These are phyloP conservation scores for Tetrahymena borealis DNA, from an alignment of 73 alveolate genomes.

Conservation along the genomic window DNA sequence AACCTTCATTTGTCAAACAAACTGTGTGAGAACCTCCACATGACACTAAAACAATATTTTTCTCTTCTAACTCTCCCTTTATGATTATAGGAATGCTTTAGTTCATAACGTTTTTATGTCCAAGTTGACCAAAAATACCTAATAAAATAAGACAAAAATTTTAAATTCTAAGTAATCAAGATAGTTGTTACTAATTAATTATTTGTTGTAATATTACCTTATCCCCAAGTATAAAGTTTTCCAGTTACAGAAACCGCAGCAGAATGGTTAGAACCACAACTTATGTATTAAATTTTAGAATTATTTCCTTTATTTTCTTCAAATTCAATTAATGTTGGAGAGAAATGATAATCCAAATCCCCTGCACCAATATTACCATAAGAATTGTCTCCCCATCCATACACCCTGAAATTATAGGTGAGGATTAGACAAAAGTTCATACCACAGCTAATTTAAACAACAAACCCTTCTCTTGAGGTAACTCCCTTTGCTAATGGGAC, in stretches of 20 bases:
- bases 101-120: background rate
- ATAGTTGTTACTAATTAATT: too few species aligned
- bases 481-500: background rate
- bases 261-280: background rate
- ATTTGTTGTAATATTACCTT: too few species aligned
- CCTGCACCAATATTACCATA: background rate
- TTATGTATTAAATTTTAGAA: background rate
- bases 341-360: background rate
- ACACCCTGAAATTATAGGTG: background rate
- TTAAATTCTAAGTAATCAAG: background rate
- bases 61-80: constrained; percentile 10
- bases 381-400: background rate
- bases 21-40: constrained; percentile 42
- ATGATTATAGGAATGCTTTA: constrained; percentile 8
- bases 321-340: background rate
- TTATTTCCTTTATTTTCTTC: background rate
- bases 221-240: background rate
- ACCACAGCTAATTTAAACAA: background rate
- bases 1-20: constrained; percentile 37
- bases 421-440: background rate
- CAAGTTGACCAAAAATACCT: background rate
- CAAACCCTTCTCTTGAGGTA: background rate
- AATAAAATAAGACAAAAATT: background rate
- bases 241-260: background rate
- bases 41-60: constrained; percentile 16